Conservation (phyloP, 495 filamentous ascomycete genomes). For the Letharia columbiana region DNA sequence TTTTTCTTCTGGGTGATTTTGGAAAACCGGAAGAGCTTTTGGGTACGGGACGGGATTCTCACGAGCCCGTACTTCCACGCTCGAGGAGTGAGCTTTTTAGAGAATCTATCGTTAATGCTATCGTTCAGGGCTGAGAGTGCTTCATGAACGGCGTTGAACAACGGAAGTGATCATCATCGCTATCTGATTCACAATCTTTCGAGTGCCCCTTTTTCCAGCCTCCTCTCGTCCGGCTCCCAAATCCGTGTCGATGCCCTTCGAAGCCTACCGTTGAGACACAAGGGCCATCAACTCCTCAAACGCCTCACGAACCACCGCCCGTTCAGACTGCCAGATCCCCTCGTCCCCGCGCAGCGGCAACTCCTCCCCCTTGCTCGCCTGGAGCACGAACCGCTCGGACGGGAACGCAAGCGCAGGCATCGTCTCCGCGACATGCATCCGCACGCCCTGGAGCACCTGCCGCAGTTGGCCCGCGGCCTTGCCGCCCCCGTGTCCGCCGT, state of each 20-base stretch:
- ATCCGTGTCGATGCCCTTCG: no score
- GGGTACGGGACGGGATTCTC: no score
- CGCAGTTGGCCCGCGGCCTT: not conserved
- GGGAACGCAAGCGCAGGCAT: not conserved
- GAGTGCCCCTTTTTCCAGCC: not conserved
- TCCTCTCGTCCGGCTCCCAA: no score
- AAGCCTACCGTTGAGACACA: not conserved
- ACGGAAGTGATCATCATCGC: not conserved
- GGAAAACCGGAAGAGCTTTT: no score
- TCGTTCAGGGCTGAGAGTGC: no score
- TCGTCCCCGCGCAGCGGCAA: not conserved
- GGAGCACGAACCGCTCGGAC: not conserved
- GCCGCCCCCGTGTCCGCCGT: conserved; percentile 5
- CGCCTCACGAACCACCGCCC: not conserved
- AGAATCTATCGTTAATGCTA: no score
- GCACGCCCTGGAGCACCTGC: not conserved
- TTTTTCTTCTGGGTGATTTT: no score
- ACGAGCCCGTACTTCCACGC: no score
- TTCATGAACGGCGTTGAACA: not conserved
- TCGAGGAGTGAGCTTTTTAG: no score
- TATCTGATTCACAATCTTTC: not conserved
- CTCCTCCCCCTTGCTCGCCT: not conserved
- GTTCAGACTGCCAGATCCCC: not conserved
- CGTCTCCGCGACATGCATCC: not conserved
- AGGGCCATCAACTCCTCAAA: conserved; percentile 5